Evolutionary conservation across 257 asterid species (phyloP).

Genomic region (Haberlea rhodopensis): DNA sequence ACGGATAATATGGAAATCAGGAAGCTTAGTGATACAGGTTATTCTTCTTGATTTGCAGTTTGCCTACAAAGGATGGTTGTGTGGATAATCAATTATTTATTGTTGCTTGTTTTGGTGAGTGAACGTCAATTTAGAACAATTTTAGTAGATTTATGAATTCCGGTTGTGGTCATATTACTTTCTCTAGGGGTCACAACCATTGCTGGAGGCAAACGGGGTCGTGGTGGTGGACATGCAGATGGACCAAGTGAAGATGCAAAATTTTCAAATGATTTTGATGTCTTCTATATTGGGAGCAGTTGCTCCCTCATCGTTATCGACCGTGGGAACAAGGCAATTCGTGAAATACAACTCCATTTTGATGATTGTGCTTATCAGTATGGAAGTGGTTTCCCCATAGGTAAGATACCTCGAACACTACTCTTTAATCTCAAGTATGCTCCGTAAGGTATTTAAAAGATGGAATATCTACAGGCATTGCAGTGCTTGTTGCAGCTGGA

Average conservation of each 20-base stretch:
- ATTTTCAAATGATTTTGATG: slow-evolving; percentile 90
- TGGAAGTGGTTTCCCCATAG: slow-evolving; percentile 85
- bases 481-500: slow-evolving; percentile 81
- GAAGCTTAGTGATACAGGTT: slow-evolving; percentile 85
- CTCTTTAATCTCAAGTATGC: slow-evolving; percentile 2
- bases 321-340: slow-evolving; percentile 86
- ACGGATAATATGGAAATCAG: slow-evolving; percentile 90
- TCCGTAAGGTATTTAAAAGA: slow-evolving; percentile 2
- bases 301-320: slow-evolving; percentile 96
- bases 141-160: not conserved
- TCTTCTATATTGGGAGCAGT: slow-evolving; percentile 89
- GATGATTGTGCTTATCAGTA: slow-evolving; percentile 99
- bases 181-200: slow-evolving; percentile 81
- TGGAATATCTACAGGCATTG: slow-evolving; percentile 54
- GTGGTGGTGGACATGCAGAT: slow-evolving; percentile 86
- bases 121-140: slow-evolving; percentile 2
- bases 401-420: slow-evolving; percentile 34
- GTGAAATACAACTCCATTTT: slow-evolving; percentile 90
- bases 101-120: not conserved
- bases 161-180: slow-evolving; percentile 8
- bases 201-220: slow-evolving; percentile 92
- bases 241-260: slow-evolving; percentile 99
- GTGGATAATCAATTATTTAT: slow-evolving; percentile 2
- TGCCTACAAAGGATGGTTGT: not conserved
- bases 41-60: slow-evolving; percentile 12